Percentiles rank a stretch among this genome's conserved stretches.
Conservation (phyloP, 1,284 basidiomycete species). For the Dichomitus squalens region DNA sequence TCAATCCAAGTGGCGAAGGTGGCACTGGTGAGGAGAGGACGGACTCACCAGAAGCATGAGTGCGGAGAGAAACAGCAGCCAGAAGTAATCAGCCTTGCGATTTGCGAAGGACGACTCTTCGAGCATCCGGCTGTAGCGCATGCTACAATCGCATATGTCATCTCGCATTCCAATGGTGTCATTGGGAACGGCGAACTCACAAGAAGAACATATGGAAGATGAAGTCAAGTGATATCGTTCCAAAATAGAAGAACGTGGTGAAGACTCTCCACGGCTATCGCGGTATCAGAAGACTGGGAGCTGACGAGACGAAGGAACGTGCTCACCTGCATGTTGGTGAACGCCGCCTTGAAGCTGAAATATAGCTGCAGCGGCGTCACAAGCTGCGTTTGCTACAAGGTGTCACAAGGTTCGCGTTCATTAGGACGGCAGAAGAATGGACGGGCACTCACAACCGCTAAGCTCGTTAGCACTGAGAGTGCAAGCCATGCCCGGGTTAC, state of each 20-base stretch:
- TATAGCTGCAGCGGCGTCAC: slow-evolving; percentile 90
- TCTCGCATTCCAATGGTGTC: background rate
- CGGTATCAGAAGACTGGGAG: background rate
- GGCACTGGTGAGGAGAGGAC: background rate
- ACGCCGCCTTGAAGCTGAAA: slow-evolving; percentile 85
- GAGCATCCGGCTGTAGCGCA: slow-evolving; percentile 95
- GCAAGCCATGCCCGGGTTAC: slow-evolving; percentile 85
- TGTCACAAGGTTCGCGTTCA: background rate
- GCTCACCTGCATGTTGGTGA: slow-evolving; percentile 77
- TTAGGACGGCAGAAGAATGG: background rate
- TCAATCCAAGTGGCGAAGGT: background rate
- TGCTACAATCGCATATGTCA: slow-evolving; percentile 48
- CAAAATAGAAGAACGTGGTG: slow-evolving; percentile 97
- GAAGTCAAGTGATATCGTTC: slow-evolving; percentile 90
- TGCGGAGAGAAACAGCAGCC: slow-evolving; percentile 84
- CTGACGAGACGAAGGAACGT: slow-evolving; percentile 14
- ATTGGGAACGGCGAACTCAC: slow-evolving; percentile 51
- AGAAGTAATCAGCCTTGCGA: slow-evolving; percentile 90
- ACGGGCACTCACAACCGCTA: slow-evolving; percentile 75
- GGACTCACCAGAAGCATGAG: slow-evolving; percentile 77
- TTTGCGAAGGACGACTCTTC: slow-evolving; percentile 96
- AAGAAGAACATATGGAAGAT: slow-evolving; percentile 98
- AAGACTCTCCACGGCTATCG: slow-evolving; percentile 82
- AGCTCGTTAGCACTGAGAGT: slow-evolving; percentile 75
- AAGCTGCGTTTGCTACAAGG: slow-evolving; percentile 82